A percentile compares a stretch with the other conserved stretches of the same genome.
Evolutionary conservation across 2,329 filamentous ascomycete species (phyloP).

Genomic region (Lecanosticta acicola): DNA sequence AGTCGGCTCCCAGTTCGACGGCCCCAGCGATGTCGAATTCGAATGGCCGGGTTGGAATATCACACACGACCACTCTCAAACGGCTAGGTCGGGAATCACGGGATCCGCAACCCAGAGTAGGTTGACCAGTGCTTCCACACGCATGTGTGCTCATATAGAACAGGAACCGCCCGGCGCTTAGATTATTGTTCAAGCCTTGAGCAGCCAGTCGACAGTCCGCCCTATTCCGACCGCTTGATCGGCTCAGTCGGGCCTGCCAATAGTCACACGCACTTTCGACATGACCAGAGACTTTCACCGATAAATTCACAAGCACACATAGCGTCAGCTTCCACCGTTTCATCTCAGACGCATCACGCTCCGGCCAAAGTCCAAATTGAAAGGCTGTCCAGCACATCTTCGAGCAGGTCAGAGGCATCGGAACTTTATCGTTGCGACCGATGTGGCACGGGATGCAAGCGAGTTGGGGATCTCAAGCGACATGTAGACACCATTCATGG

Average conservation of each 20-base stretch:
- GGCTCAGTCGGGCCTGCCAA: not conserved
- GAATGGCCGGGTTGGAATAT: not conserved
- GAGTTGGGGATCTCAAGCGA: not conserved
- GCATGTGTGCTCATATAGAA: not conserved
- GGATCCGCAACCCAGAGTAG: not conserved
- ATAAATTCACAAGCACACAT: not conserved
- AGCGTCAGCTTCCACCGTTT: not conserved
- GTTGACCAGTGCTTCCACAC: not conserved
- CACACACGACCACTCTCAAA: not conserved
- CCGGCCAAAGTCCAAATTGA: not conserved
- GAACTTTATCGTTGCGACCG: not conserved
- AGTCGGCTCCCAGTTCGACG: no score
- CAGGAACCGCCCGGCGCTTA: not conserved
- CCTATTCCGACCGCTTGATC: not conserved
- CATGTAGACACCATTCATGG: not conserved
- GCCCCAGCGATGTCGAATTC: not conserved
- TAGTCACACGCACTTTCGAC: not conserved
- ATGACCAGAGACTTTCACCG: not conserved
- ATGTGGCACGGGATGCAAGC: not conserved
- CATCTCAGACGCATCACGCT: not conserved
- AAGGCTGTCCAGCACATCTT: not conserved
- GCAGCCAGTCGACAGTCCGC: not conserved
- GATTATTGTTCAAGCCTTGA: no score
- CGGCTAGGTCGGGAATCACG: not conserved
- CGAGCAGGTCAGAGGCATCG: not conserved